Conservation (phyloP, 2,329 filamentous ascomycete genomes). For the Aspergillus tubingensis region DNA sequence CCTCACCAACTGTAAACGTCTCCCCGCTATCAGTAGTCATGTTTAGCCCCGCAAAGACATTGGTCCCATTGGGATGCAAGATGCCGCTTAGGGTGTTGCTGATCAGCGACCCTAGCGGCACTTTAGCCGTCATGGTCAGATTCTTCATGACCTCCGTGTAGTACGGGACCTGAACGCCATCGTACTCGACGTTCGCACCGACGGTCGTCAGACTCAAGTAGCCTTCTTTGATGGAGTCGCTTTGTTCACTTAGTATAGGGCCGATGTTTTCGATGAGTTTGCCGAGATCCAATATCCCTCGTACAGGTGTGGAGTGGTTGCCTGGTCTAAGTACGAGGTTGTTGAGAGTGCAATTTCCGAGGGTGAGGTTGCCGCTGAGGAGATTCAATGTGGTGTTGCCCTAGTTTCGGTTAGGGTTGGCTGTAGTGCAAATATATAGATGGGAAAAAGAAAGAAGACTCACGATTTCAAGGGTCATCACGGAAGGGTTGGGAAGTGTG, state of each 20-base stretch:
- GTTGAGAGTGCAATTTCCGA: conserved; percentile 54
- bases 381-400: conserved; percentile 59
- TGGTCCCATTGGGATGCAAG: conserved; percentile 18
- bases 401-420: conserved; percentile 12
- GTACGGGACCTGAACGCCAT: conserved; percentile 36
- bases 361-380: conserved; percentile 47
- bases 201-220: conserved; percentile 30
- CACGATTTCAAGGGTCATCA: conserved; percentile 55
- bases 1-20: neutral
- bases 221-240: conserved; percentile 27
- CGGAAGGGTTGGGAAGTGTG: conserved; percentile 59
- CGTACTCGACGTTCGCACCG: conserved; percentile 31
- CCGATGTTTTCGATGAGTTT: conserved; percentile 33
- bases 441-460: neutral
- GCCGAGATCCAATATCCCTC: conserved; percentile 50
- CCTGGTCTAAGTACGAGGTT: conserved; percentile 57
- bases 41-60: conserved; percentile 11
- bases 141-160: conserved; percentile 37
- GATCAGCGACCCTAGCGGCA: conserved; percentile 29
- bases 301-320: conserved; percentile 53
- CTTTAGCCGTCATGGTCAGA: conserved; percentile 32
- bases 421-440: neutral
- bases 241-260: conserved; percentile 29
- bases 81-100: conserved; percentile 34
- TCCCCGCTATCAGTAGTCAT: neutral